Conservation (phyloP, 2,329 filamentous ascomycete genomes). For the Aspergillus sp. region DNA sequence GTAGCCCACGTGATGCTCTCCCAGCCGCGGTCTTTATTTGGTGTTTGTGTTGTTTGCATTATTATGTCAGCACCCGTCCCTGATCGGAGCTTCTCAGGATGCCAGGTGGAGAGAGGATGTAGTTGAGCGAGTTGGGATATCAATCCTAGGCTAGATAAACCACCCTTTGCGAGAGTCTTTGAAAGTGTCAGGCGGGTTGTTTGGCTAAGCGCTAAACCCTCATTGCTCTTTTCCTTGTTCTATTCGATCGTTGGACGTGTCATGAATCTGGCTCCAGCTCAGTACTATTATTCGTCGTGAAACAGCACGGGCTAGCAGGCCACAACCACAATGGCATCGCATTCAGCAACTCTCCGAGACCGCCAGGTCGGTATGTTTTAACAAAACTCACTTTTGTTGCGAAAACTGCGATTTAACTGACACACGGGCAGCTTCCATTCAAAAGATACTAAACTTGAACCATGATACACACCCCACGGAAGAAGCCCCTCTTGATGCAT, state of each 20-base stretch:
- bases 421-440: constrained; percentile 70
- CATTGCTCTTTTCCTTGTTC: neutral
- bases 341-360: constrained; percentile 60
- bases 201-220: neutral
- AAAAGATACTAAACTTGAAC: constrained; percentile 94
- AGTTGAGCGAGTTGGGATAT: too few relatives aligned
- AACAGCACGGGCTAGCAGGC: constrained; percentile 9
- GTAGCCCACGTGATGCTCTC: constrained; percentile 9
- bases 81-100: constrained; percentile 16
- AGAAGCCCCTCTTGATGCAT: constrained; percentile 58
- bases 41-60: constrained; percentile 21
- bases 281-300: constrained; percentile 7
- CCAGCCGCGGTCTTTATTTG: constrained; percentile 3
- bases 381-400: neutral
- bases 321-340: constrained; percentile 48
- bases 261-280: constrained; percentile 13
- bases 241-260: constrained; percentile 5
- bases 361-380: constrained; percentile 62
- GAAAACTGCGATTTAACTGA: neutral
- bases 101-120: constrained; percentile 25
- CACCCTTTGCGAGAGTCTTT: too few relatives aligned
- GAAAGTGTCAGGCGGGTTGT: too few relatives aligned
- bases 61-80: constrained; percentile 20
- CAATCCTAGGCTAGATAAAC: too few relatives aligned
- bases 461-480: constrained; percentile 55